Evolutionary conservation across 1,284 basidiomycete genomes (phyloP), one percentile per base, ranked within the genome.

Genomic region (Sporisorium iseilematis-ciliati): DNA sequence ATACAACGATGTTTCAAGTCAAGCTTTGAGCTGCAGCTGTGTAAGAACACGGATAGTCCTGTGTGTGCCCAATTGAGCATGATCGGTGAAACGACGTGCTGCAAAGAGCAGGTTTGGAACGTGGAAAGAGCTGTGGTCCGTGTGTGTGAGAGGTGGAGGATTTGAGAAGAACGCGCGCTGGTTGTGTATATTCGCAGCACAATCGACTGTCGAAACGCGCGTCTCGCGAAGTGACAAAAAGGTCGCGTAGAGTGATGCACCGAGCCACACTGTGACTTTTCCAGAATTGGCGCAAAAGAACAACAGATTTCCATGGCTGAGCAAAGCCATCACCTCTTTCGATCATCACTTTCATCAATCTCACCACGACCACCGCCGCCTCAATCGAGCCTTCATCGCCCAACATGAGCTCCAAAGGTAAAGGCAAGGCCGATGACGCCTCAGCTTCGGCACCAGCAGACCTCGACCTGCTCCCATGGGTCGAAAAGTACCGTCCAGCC

Each of bases 401-500:
- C 33, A 50, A n/a, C 12, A 71, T 69, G 66, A 61, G 41, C 38
- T 55, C 64, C 41, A 75, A 75, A 53, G 73, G 66, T 46, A 75
- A 75, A 57, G 73, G 63, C 43, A 75, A 67, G 51, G 66, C 72
- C 23, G 57, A 69, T 14, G 71, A 75, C 31, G 42, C 55, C 23
- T 33, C 48, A 8, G 42, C 55, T 29, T 23, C 63, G 2, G 16
- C 68, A 2, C 18, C 70, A 18, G 18, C 48, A 18, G 57, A 69
- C 21, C 59, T 71, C 52, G 72, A 75, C 23, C 72, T 75, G 48
- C 72, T 75, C 3, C 72, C 65, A 33, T 82, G 83, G 83, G 83
- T 85, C 4, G 83, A 85, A 54, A 85, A 85, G 69, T 84, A 85
- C 57, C 77, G 82, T 12, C 83, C 83, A 0, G 59, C 65, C 2